Percentiles rank a stretch among this genome's conserved stretches.
Evolutionary conservation across 768 basidiomycete species (phyloP).

Genomic region (Roridomyces roridus): DNA sequence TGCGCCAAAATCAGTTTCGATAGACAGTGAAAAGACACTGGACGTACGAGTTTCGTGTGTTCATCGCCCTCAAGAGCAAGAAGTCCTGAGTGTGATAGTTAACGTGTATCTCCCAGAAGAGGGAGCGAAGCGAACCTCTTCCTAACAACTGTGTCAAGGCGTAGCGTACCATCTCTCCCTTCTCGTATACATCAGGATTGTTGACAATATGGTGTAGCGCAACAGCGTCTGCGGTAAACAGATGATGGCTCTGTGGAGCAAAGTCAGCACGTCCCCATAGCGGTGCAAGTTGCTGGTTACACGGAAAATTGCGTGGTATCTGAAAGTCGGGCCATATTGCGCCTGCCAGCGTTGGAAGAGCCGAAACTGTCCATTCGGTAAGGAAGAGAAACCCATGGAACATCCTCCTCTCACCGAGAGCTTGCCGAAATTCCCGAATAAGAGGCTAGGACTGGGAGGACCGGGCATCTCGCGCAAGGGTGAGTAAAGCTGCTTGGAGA

Average conservation of each 20-base stretch:
- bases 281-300: not conserved
- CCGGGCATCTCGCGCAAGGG: conserved; percentile 3
- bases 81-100: not conserved
- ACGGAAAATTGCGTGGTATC: not conserved
- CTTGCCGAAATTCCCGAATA: not conserved
- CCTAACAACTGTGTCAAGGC: not conserved
- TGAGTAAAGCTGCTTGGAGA: not conserved
- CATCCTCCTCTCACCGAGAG: not conserved
- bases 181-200: conserved; percentile 6
- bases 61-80: conserved; percentile 16
- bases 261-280: not conserved
- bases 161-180: not conserved
- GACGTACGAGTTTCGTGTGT: conserved; percentile 15
- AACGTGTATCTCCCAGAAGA: not conserved
- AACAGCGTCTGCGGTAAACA: conserved; percentile 6
- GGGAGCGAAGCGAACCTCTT: not conserved
- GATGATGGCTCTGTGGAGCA: not conserved
- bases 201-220: conserved; percentile 11
- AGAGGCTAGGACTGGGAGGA: conserved; percentile 5
- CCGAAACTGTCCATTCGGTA: not conserved
- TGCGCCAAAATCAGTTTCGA: not conserved
- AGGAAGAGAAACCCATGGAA: not conserved
- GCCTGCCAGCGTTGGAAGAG: conserved; percentile 8
- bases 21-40: not conserved
- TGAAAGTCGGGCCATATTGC: conserved; percentile 10